A percentile compares a stretch with the other conserved stretches of the same genome.
Evolutionary conservation across 2,329 filamentous ascomycete species (phyloP).

Genomic region (Fusarium chlamydosporum): DNA sequence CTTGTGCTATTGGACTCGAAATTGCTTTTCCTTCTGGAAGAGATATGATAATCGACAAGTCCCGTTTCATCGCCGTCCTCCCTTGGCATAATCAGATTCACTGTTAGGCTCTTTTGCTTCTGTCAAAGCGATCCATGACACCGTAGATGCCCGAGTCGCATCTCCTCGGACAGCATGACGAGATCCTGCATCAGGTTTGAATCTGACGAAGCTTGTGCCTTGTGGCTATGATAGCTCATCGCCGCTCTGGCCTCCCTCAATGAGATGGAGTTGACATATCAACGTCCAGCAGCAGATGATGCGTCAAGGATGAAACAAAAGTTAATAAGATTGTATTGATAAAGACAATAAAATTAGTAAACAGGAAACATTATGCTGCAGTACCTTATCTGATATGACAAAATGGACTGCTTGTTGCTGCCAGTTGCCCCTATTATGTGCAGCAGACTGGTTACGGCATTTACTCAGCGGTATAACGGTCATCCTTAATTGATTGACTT

Average conservation of each 20-base stretch:
- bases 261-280: slow-evolving; percentile 13
- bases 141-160: not conserved
- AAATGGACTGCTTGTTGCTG: not conserved
- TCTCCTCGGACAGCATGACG: slow-evolving; percentile 3
- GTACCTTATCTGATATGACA: slow-evolving; percentile 16
- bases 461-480: not conserved
- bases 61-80: slow-evolving; percentile 17
- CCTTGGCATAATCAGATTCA: not conserved
- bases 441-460: not conserved
- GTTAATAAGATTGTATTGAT: slow-evolving; percentile 6
- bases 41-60: slow-evolving; percentile 24
- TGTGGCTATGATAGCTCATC: not conserved
- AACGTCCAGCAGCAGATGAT: not conserved
- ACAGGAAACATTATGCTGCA: not conserved
- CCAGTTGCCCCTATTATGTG: slow-evolving; percentile 15
- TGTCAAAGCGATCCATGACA: slow-evolving; percentile 1
- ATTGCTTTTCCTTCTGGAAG: slow-evolving; percentile 3
- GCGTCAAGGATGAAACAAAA: slow-evolving; percentile 6
- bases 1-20: not conserved
- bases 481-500: not conserved
- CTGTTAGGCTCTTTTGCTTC: not conserved
- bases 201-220: not conserved
- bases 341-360: slow-evolving; percentile 25
- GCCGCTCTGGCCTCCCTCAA: not conserved
- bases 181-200: not conserved